A percentile compares a stretch with the other conserved stretches of the same genome.
Conservation (phyloP, 495 filamentous ascomycete genomes). For the Talaromyces ruber region DNA sequence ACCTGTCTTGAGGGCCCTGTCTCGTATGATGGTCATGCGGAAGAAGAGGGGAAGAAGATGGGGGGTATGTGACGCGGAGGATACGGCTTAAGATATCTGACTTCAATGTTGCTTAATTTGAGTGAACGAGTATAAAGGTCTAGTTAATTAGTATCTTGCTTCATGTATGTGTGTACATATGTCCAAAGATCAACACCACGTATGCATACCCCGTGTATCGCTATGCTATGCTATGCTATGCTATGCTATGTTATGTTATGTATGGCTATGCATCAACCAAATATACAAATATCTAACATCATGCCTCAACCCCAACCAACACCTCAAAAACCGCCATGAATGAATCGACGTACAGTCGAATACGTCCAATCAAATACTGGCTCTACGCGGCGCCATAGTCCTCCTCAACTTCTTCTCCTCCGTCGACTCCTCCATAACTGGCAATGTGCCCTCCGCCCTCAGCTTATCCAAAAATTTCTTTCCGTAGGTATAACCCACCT, state of each 20-base stretch:
- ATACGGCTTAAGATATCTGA: too few relatives aligned
- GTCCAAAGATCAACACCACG: neutral
- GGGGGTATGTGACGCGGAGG: too few relatives aligned
- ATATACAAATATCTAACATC: too few relatives aligned
- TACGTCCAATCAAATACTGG: slow-evolving; percentile 66
- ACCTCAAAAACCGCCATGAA: too few relatives aligned
- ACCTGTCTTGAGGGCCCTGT: too few relatives aligned
- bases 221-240: neutral
- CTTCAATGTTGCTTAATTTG: too few relatives aligned
- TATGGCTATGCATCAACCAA: neutral
- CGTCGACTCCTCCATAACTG: slow-evolving; percentile 60
- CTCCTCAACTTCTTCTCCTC: slow-evolving; percentile 82
- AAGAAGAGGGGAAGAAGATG: too few relatives aligned
- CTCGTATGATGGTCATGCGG: too few relatives aligned
- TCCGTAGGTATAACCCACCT: slow-evolving; percentile 79
- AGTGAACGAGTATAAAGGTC: too few relatives aligned
- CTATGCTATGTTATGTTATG: neutral
- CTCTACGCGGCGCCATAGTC: slow-evolving; percentile 88
- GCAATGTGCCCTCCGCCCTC: slow-evolving; percentile 65
- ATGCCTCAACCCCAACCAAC: too few relatives aligned
- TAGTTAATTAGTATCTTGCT: too few relatives aligned
- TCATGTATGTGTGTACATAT: neutral
- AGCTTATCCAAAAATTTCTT: slow-evolving; percentile 66
- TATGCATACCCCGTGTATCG: neutral
- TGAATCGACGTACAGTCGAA: too few relatives aligned